phyloP scores from a whole-genome alignment of 768 basidiomycete species.

The Psilocybe subaeruginosa region DNA sequence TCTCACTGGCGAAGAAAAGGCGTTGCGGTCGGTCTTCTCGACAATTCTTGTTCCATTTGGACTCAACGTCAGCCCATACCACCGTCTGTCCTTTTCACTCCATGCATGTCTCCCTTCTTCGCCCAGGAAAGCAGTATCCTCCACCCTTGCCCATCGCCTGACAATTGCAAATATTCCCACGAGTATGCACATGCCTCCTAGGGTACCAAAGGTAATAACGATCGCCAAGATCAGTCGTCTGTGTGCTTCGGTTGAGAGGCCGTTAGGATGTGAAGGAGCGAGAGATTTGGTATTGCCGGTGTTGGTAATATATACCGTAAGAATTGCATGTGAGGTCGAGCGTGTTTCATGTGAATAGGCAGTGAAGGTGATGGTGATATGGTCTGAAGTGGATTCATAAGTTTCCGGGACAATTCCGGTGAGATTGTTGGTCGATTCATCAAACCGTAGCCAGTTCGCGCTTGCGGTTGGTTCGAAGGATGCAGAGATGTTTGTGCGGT shows the following conservation, averaged over 20 bases:
- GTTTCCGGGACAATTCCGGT: constrained; percentile 56
- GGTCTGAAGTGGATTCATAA: constrained; percentile 38
- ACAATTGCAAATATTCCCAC: constrained; percentile 57
- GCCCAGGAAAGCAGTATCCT: constrained; percentile 62
- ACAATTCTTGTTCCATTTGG: constrained; percentile 28
- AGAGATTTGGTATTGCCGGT: constrained; percentile 36
- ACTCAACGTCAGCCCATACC: constrained; percentile 59
- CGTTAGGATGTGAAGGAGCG: constrained; percentile 32
- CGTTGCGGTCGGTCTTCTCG: constrained; percentile 14
- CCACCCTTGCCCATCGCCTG: constrained; percentile 56
- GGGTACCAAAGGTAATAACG: constrained; percentile 59
- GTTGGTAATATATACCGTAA: constrained; percentile 52
- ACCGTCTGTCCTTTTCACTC: constrained; percentile 68
- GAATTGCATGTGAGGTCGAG: constrained; percentile 68
- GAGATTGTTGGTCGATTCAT: constrained; percentile 46
- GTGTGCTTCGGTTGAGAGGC: constrained; percentile 46
- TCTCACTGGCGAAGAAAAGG: constrained; percentile 8
- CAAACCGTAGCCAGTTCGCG: constrained; percentile 55
- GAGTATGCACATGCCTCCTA: constrained; percentile 62
- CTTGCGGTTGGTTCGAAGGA: constrained; percentile 55
- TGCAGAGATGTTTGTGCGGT: constrained; percentile 53
- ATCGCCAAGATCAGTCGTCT: constrained; percentile 58
- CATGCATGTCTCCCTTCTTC: constrained; percentile 60
- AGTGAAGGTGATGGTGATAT: constrained; percentile 60
- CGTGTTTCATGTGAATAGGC: constrained; percentile 70